phyloP scores from a whole-genome alignment of 805 yeast genomes.

The Kazachstania taianensis region DNA sequence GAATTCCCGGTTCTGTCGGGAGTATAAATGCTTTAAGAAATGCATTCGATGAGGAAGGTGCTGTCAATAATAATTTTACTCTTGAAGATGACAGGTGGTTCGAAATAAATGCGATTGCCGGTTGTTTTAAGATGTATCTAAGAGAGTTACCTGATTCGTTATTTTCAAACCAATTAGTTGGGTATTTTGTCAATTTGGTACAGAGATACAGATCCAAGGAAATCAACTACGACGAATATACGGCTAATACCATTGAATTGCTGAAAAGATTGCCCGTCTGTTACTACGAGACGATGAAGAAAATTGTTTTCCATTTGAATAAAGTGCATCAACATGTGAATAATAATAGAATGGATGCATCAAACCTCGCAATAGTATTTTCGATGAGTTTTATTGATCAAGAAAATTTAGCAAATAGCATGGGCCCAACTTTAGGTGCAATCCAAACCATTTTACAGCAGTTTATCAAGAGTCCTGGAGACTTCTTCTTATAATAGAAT shows the following conservation, averaged over 20 bases:
- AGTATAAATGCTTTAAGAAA: conserved; percentile 43
- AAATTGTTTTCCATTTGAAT: conserved; percentile 60
- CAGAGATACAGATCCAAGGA: conserved; percentile 14
- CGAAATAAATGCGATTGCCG: conserved; percentile 80
- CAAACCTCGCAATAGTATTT: conserved; percentile 84
- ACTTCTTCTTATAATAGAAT: conserved; percentile 23
- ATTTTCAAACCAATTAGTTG: conserved; percentile 56
- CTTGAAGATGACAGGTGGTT: conserved; percentile 51
- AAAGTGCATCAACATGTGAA: conserved; percentile 57
- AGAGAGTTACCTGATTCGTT: conserved; percentile 83
- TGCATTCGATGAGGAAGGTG: conserved; percentile 42
- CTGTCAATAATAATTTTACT: conserved; percentile 34
- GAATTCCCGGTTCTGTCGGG: conserved; percentile 58
- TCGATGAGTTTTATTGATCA: conserved; percentile 49
- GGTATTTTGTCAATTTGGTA: conserved; percentile 38
- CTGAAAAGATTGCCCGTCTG: conserved; percentile 45
- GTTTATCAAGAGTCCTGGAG: conserved; percentile 35
- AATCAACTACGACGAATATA: conserved; percentile 20
- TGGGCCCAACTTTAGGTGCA: conserved; percentile 43
- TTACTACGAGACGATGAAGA: conserved; percentile 58
- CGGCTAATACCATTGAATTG: conserved; percentile 18
- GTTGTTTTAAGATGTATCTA: conserved; percentile 72
- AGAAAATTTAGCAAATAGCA: conserved; percentile 33
- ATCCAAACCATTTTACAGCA: conserved; percentile 43
- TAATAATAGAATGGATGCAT: conserved; percentile 75